phyloP scores from a whole-genome alignment of 768 basidiomycete species.

The Podaxis sp. region DNA sequence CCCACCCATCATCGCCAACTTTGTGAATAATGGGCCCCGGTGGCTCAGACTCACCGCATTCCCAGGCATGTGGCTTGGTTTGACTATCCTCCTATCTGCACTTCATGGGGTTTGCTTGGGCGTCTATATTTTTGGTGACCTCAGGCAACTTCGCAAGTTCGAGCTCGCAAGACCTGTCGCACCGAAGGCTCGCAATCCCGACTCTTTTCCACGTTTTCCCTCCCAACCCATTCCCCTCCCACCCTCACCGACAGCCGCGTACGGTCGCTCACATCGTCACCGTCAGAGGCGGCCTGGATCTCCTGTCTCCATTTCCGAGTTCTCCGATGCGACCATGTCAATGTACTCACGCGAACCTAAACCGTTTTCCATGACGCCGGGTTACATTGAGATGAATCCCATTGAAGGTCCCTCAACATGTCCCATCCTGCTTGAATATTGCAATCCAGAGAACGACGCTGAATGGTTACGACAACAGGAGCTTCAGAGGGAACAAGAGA shows the following conservation, averaged over 20 bases:
- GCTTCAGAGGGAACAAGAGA: conserved; percentile 7
- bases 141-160: conserved; percentile 75
- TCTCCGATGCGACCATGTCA: conserved; percentile 1
- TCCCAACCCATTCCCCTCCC: conserved; percentile 4
- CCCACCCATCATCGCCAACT: conserved; percentile 47
- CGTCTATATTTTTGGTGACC: conserved; percentile 78
- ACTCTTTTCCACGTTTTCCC: background rate
- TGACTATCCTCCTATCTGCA: conserved; percentile 60
- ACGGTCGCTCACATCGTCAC: background rate
- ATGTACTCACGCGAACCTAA: conserved; percentile 7
- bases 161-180: conserved; percentile 73
- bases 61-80: conserved; percentile 70
- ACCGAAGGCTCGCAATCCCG: conserved; percentile 39
- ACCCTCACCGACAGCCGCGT: background rate
- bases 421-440: conserved; percentile 10
- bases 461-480: conserved; percentile 11
- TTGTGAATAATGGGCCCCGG: conserved; percentile 46
- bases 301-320: conserved; percentile 4
- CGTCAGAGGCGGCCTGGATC: conserved; percentile 1
- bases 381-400: conserved; percentile 24
- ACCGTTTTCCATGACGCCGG: conserved; percentile 17
- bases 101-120: conserved; percentile 76
- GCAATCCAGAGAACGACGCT: conserved; percentile 10
- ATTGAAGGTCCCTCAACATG: conserved; percentile 27
- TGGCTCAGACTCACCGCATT: conserved; percentile 61